Evolutionary conservation across 1,284 basidiomycete genomes (phyloP), one percentile per base, ranked within the genome.

Genomic region (Macrocystidia cucumis): DNA sequence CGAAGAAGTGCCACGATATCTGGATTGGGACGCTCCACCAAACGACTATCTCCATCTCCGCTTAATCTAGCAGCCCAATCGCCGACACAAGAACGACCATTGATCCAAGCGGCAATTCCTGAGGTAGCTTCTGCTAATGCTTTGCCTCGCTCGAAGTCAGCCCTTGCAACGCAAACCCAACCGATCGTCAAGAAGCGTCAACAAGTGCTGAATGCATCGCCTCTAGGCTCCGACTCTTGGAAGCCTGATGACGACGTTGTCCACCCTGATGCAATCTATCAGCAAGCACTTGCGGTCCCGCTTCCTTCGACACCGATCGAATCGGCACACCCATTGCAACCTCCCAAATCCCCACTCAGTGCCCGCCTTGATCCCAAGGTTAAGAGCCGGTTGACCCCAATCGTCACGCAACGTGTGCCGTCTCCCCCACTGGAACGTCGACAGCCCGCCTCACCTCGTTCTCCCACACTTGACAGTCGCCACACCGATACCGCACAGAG

Each of bases 271-370:
- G 13, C 9, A n/a, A 31, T 17, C 6, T 33, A 17, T 9, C 28
- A 40, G 21, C 19, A 32, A 23, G 45, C 42, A 6, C 16, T 43
- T 29, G 43, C 43, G 5, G 43, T 39, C 5, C 43, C 45, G 6
- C 40, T 44, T 17, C 43, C 43, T 14, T 39, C 35, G 30, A 39
- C 43, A 17, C 45, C 45, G 2, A 29, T 32, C 14, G 41, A 41
- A 11, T 11, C 12, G 12, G 18, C 25, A n/a, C 9, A 7, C 14
- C 19, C 25, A 16, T 16, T 7, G 12, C 9, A 12, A 12, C 23
- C 23, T 9, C 25, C 25, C n/a, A 27, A 3, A 3, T 27, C 25
- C 3, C 3, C 25, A 5, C 25, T n/a, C 7, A 16, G 7, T n/a
- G 25, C 25, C 3, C n/a, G 25, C 5, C 16, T 27, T 12, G 23